Base-by-base conservation (phyloP, 1,284 basidiomycete species). In the Rhodotorula sp. region DNA sequence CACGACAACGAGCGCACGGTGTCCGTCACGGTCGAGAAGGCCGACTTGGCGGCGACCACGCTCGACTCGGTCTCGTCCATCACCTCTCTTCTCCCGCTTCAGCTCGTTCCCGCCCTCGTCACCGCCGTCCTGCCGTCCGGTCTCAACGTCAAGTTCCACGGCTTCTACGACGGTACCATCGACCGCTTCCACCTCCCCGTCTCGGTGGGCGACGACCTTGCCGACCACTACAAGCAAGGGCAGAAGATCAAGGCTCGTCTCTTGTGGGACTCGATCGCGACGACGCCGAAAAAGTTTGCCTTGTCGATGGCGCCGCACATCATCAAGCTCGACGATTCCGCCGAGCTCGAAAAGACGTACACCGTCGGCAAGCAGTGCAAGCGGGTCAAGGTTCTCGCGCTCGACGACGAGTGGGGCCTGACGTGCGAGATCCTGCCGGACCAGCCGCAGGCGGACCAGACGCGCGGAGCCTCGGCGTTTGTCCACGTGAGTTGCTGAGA, bases 91-190 rank as follows among this genome's bases (percentile, higher is more conserved):
- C 85, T 98, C 56, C 95, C 97, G 5, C 94, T 95, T 14, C 85
- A 87, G 38, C 85, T 95, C 18, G 92, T 95, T n/a, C 88, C 90
- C 79, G 88, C 87, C 23, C 85, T 97, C 47, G 85, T 99, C 69
- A 97, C 93, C 5, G 87, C 88, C 14, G 85, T 91, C n/a, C 84
- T 89, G 52, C 85, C 89, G 23, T 85, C 84, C 28, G 97, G 97
- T 34, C 83, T 99, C 64, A 92, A 92, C 79, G 84, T 99, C 61
- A 94, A 95, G 82, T 85, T 98, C 28, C 86, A 95, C 47, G 95
- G 95, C 3, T 95, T 92, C 82, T 98, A 95, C 81, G 90, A 93
- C 62, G 95, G 93, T 45, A 95, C 93, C 0, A 86, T 94, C 63
- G 94, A 97, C 79, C 83, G 88, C 57, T 87, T 89, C 72, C 95